Evolutionary conservation across 169 alveolate species (phyloP), one percentile per base, ranked within the genome.

Genomic region (Cardiosporidium cionae): DNA sequence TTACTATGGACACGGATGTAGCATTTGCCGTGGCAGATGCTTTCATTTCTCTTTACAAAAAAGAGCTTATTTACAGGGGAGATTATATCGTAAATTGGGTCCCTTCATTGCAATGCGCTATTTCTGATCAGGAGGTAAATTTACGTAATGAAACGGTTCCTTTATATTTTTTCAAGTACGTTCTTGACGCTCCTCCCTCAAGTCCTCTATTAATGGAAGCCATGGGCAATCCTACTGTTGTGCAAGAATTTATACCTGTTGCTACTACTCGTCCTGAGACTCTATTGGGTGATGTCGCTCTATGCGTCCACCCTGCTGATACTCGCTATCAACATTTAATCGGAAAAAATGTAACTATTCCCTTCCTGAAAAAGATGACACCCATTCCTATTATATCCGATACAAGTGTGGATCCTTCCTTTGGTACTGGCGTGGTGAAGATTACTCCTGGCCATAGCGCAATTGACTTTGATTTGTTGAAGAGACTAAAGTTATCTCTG

Each of bases 341-440:
- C 88, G 89, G 34, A 97, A 95, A 31, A 91, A 99, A 76, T 82
- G 90, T 68, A 16, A 44, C 27, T 16, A n/a, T 44, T n/a, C 58
- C 58, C 16, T 44, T 44, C 58, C 58, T 16, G 58, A 16, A 44
- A n/a, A 16, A 44, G 58, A n/a, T 16, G n/a, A n/a, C n/a, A 16
- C 58, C 58, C n/a, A 83, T 97, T 81, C 84, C 81, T 28, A 90
- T 97, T 31, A 89, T 97, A 53, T 96, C 96, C 2, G 99, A 97
- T 86, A 89, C 84, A 44, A 86, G 90, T 44, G 99, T 96, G 16
- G 98, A 96, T 82, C 94, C 93, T 93, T 91, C 91, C 72, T 97
- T 90, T 79, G 99, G 99, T 68, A 97, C 99, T 0, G 99, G 99
- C 32, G 98, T 98, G 6, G 99, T 97, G 22, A 97, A 97, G 84